Percentiles rank a stretch among this genome's conserved stretches.
Evolutionary conservation across 306 rosid species (phyloP).

Genomic region (Abrus precatorius): DNA sequence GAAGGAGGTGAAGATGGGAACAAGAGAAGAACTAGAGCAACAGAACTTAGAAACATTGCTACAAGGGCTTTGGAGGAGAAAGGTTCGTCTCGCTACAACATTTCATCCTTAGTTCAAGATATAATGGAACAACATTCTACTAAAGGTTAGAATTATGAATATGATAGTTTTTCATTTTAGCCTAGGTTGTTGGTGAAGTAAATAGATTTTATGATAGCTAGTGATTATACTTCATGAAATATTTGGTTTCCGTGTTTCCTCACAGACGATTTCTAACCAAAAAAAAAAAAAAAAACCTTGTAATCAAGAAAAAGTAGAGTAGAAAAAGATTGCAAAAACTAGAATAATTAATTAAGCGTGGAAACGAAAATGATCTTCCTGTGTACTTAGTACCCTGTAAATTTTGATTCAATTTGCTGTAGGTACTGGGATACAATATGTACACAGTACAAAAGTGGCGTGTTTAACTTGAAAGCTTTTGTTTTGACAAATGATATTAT

Average conservation of each 20-base stretch:
- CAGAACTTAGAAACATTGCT: slow-evolving; percentile 61
- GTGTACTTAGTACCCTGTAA: not conserved
- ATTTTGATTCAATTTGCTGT: too few species aligned
- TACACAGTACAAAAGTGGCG: too few species aligned
- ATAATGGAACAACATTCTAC: slow-evolving; percentile 32
- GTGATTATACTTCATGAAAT: not conserved
- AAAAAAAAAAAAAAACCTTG: not conserved
- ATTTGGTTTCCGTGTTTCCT: not conserved
- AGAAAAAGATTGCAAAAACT: not conserved
- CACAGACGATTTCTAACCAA: not conserved
- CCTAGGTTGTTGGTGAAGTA: not conserved
- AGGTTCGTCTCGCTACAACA: slow-evolving; percentile 68
- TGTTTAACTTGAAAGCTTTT: too few species aligned
- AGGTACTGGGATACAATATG: too few species aligned
- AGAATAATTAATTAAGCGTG: not conserved
- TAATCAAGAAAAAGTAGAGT: not conserved
- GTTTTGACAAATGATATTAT: too few species aligned
- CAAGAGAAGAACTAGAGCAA: slow-evolving; percentile 60
- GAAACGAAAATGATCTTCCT: not conserved
- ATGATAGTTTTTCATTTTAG: not conserved
- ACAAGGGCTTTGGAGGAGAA: slow-evolving; percentile 54
- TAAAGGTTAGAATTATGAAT: not conserved
- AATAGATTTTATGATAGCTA: not conserved
- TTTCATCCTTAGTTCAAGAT: slow-evolving; percentile 64
- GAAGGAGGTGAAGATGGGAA: slow-evolving; percentile 64